A percentile compares a stretch with the other conserved stretches of the same genome.
phyloP scores from a whole-genome alignment of 306 rosid species.

The Fagus sylvatica region DNA sequence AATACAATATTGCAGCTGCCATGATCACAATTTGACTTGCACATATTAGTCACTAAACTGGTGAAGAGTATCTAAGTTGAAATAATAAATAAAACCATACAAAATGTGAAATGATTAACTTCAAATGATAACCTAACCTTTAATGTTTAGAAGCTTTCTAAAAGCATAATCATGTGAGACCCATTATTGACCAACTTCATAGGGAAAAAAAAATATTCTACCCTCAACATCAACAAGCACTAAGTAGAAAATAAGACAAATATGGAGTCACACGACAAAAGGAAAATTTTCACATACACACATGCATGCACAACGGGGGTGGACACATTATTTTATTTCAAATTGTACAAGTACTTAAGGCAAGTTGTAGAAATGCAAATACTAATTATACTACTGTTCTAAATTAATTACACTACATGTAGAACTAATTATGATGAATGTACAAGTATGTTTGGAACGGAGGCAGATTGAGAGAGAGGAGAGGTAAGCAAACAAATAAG shows the following conservation, averaged over 20 bases:
- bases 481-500: too few relatives aligned
- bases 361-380: conserved; percentile 12
- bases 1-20: not conserved
- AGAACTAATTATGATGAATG: not conserved
- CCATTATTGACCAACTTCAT: not conserved
- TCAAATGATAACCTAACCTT: not conserved
- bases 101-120: not conserved
- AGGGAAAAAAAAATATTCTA: not conserved
- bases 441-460: not conserved
- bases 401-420: not conserved
- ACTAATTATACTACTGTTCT: not conserved
- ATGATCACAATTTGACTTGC: not conserved
- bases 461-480: too few relatives aligned
- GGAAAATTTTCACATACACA: not conserved
- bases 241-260: not conserved
- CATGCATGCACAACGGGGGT: not conserved
- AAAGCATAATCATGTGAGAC: too few relatives aligned
- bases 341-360: not conserved
- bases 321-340: not conserved
- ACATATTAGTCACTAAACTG: not conserved
- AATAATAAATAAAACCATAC: not conserved
- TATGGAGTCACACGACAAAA: not conserved
- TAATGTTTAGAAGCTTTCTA: too few relatives aligned
- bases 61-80: not conserved
- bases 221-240: not conserved